Base-by-base conservation (phyloP, 169 alveolate genomes). In the Cardiosporidium cionae region DNA sequence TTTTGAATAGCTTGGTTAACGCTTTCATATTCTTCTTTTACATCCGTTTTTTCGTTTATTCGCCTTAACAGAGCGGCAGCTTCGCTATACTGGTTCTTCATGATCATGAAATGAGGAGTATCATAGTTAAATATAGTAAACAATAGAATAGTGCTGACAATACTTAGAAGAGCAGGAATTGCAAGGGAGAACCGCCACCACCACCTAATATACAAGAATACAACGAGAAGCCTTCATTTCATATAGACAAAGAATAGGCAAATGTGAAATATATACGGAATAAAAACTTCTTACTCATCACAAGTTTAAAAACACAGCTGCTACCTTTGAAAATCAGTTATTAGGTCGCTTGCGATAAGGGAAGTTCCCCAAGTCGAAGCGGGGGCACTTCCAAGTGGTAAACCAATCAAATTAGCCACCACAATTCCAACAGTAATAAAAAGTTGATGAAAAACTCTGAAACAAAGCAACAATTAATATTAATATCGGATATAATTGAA, bases 391-490 rank as follows among this genome's bases (percentile, higher is more conserved):
- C 84, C 81, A 34, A 74, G 62, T 0, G 81, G 74, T 35, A 90
- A 78, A 62, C 92, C 94, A 69, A 87, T 67, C 52, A 79, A 66
- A 27, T 74, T 81, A 25, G 89, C 88, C n/a, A 84, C 63, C 53
- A 90, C 68, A 28, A 88, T 91, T 0, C 95, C 95, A 25, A 87
- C 35, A 9, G 91, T 84, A 32, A 90, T 84, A 67, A 85, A 79
- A 68, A 89, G 74, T 67, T 91, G 95, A 76, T 89, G 83, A 0
- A 74, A 67, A 33, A 72, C 67, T 7, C n/a, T n/a, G n/a, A n/a
- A n/a, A n/a, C n/a, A n/a, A n/a, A n/a, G 70, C 28, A 54, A 22
- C 58, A 22, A 9, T n/a, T 16, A 22, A 9, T n/a, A n/a, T 9
- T 9, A n/a, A 9, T 9, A 7, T 9, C 66, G 28, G 28, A 63